phyloP scores from a whole-genome alignment of 768 basidiomycete genomes.

The Mycena floridula region DNA sequence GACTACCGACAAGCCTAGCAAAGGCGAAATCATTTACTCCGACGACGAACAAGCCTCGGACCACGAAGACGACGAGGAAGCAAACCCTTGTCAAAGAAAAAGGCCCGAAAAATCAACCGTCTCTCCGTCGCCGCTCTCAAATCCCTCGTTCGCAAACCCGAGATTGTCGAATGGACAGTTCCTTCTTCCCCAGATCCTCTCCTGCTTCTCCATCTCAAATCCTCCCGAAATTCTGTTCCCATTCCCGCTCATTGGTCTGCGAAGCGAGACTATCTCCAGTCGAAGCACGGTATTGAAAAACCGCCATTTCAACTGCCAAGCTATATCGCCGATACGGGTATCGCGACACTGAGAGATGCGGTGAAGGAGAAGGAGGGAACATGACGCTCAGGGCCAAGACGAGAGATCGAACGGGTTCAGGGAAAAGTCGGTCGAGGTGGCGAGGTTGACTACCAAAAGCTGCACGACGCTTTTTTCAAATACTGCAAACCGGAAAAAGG shows the following conservation, averaged over 20 bases:
- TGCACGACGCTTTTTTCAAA: conserved; percentile 99
- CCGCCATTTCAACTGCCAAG: conserved; percentile 93
- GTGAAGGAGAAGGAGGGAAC: conserved; percentile 98
- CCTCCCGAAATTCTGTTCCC: conserved; percentile 89
- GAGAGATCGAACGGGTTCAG: conserved; percentile 92
- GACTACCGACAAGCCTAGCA: conserved; percentile 47
- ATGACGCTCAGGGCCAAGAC: conserved; percentile 97
- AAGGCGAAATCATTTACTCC: conserved; percentile 94
- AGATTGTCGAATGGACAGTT: conserved; percentile 99
- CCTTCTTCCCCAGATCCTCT: conserved; percentile 93
- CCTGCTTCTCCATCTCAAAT: conserved; percentile 88
- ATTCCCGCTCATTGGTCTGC: conserved; percentile 97
- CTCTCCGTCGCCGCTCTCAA: conserved; percentile 96
- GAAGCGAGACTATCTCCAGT: conserved; percentile 96
- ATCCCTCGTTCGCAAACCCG: conserved; percentile 92
- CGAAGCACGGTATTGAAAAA: conserved; percentile 98
- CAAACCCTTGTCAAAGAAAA: conserved; percentile 88
- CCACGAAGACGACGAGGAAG: conserved; percentile 61
- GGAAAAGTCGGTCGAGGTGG: conserved; percentile 99
- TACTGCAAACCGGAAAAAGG: conserved; percentile 92
- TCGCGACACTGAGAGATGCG: conserved; percentile 98
- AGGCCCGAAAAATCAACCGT: conserved; percentile 83
- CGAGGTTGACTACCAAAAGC: conserved; percentile 99
- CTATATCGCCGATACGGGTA: conserved; percentile 98
- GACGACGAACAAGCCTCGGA: conserved; percentile 93